Conservation (phyloP, 345 rosid species). For the Eucalyptus viminalis region DNA sequence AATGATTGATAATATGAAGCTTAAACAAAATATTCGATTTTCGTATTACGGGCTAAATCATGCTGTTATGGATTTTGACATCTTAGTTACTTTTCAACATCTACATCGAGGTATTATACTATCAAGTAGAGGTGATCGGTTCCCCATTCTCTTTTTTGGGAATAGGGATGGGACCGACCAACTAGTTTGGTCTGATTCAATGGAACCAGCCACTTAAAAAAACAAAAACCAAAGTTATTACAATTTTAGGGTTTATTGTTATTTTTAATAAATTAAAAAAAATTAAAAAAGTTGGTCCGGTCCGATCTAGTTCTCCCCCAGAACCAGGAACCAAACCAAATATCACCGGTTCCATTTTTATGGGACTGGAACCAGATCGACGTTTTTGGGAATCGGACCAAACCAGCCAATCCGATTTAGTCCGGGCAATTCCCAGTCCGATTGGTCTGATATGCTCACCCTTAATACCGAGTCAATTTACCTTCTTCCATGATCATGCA, state of each 20-base stretch:
- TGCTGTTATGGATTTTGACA: background rate
- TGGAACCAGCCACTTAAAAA: too few species aligned
- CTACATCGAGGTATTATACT: background rate
- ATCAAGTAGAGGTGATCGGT: too few species aligned
- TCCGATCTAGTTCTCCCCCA: rapidly evolving
- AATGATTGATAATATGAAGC: background rate
- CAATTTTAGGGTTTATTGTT: too few species aligned
- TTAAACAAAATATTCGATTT: background rate
- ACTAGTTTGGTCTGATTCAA: rapidly evolving
- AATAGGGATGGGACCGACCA: rapidly evolving
- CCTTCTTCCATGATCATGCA: background rate
- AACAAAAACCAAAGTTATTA: too few species aligned
- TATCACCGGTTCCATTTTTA: too few species aligned
- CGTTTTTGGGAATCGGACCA: rapidly evolving
- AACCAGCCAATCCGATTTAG: rapidly evolving
- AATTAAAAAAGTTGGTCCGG: too few species aligned
- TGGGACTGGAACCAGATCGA: rapidly evolving
- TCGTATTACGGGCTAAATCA: background rate
- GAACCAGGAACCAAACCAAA: rapidly evolving
- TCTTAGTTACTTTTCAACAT: background rate
- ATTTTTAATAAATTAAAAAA: too few species aligned
- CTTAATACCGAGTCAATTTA: background rate
- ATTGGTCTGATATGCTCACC: rapidly evolving
- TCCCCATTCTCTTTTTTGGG: too few species aligned
- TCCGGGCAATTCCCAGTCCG: rapidly evolving